Evolutionary conservation across 148 eudicot species (phyloP).

Genomic region (Talinum fruticosum): DNA sequence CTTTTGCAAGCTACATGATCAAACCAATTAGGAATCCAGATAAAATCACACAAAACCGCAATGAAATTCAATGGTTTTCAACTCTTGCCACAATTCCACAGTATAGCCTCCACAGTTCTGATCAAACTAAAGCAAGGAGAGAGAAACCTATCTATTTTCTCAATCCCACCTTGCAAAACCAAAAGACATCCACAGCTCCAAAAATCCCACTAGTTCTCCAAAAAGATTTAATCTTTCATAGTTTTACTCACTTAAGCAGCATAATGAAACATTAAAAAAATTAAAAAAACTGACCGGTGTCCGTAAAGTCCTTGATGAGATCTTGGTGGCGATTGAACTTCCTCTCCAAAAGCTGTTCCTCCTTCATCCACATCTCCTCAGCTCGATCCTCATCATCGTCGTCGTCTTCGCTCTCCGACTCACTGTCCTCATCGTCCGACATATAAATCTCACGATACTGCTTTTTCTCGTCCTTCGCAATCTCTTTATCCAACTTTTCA

Average conservation of each 20-base stretch:
- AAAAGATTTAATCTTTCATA: neutral
- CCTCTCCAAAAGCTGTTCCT: constrained; percentile 39
- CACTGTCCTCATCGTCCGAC: constrained; percentile 4
- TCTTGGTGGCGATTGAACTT: constrained; percentile 51
- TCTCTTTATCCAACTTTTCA: constrained; percentile 59
- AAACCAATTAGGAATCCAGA: neutral
- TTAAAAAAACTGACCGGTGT: constrained; percentile 36
- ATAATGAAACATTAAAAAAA: neutral
- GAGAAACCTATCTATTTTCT: neutral
- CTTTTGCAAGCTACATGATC: neutral
- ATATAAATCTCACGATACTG: neutral
- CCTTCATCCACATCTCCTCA: constrained; percentile 26
- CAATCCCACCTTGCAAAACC: neutral
- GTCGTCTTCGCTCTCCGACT: constrained; percentile 55
- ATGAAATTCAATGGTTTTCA: too few relatives aligned
- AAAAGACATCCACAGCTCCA: neutral
- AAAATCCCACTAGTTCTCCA: neutral
- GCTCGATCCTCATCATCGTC: constrained; percentile 42
- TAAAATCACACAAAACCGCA: too few relatives aligned
- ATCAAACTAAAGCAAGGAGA: neutral
- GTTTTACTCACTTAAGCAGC: neutral
- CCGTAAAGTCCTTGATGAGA: constrained; percentile 41
- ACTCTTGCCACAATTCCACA: neutral
- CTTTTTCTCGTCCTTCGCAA: constrained; percentile 17
- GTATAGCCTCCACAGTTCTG: neutral